Evolutionary conservation across 192 early-diverging fungal genomes (phyloP).

Genomic region (Neocallimastix lanati): DNA sequence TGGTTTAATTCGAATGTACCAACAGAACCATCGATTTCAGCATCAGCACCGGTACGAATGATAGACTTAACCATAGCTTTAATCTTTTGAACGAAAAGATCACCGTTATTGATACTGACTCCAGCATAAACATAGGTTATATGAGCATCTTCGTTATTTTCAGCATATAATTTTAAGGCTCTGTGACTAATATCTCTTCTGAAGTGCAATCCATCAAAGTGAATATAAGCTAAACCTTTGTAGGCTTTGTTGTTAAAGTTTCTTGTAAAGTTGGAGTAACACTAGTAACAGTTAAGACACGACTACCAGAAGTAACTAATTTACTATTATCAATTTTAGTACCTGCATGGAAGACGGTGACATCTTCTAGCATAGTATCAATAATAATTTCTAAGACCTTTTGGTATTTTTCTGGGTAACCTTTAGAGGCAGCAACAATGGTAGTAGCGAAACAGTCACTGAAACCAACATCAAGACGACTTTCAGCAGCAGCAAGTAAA

Average conservation of each 20-base stretch:
- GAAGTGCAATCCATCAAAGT: conserved; percentile 77
- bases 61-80: conserved; percentile 91
- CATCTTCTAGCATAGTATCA: conserved; percentile 15
- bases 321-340: conserved; percentile 36
- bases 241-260: conserved; percentile 71
- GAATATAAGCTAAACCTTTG: conserved; percentile 32
- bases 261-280: conserved; percentile 47
- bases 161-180: conserved; percentile 20
- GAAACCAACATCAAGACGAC: conserved; percentile 60
- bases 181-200: conserved; percentile 84
- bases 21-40: conserved; percentile 95
- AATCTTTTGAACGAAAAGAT: conserved; percentile 85
- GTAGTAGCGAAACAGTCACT: conserved; percentile 67
- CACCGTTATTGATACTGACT: conserved; percentile 90
- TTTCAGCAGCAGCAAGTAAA: conserved; percentile 68
- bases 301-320: conserved; percentile 77
- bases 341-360: conserved; percentile 83
- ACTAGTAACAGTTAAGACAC: conserved; percentile 83
- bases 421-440: conserved; percentile 76
- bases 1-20: conserved; percentile 91
- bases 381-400: conserved; percentile 66
- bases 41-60: conserved; percentile 71
- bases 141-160: background rate
- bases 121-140: conserved; percentile 86
- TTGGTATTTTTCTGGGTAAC: conserved; percentile 76